These are phyloP conservation scores for Rosa multiflora DNA, from an alignment of 306 rosid species.

Conservation along the genomic window DNA sequence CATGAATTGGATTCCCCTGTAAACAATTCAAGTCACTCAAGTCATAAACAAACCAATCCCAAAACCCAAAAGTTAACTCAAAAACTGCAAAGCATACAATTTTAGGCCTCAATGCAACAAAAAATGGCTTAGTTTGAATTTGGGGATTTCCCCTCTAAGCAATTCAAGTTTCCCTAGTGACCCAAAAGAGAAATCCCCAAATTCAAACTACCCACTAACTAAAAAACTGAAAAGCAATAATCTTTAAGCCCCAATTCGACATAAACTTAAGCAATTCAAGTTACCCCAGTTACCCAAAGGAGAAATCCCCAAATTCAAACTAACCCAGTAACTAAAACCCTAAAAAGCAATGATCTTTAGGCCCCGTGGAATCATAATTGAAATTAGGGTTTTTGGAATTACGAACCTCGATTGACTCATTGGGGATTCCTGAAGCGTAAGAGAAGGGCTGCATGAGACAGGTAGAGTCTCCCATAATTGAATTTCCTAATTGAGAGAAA, in stretches of 20 bases:
- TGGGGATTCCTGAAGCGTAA: constrained; percentile 68
- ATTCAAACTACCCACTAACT: neutral
- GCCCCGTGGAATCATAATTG: neutral
- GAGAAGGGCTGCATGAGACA: constrained; percentile 96
- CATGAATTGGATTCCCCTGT: constrained; percentile 70
- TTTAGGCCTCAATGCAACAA: constrained; percentile 23
- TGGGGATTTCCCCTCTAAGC: constrained; percentile 53
- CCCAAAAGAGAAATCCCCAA: neutral
- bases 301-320: neutral
- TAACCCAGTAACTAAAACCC: neutral
- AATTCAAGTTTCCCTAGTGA: neutral
- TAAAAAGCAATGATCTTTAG: neutral
- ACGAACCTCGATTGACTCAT: constrained; percentile 72
- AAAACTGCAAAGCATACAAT: neutral
- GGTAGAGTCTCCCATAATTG: constrained; percentile 79
- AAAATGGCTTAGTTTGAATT: no score
- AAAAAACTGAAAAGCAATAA: neutral
- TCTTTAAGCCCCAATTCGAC: neutral
- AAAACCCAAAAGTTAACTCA: neutral
- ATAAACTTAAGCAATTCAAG: neutral
- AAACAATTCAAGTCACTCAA: neutral
- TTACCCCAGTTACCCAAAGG: neutral
- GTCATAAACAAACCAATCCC: neutral
- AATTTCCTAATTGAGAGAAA: constrained; percentile 13
- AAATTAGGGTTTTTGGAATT: neutral